Conservation (phyloP, 352 stramenopile species). For the Albugo candida region DNA sequence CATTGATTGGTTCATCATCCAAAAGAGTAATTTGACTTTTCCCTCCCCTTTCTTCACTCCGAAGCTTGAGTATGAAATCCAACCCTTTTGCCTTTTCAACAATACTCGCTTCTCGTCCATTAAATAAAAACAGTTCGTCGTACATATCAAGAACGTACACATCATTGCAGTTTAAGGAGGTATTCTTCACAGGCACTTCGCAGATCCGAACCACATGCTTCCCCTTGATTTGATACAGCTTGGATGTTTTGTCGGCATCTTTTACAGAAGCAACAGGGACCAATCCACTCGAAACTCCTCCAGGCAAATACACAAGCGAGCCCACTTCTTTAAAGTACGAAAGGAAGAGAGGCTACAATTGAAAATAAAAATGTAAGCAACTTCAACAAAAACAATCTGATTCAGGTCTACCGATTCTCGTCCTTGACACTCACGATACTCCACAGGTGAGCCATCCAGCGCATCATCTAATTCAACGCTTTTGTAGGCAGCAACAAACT, state of each 20-base stretch:
- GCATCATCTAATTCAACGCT: constrained; percentile 91
- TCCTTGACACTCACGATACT: constrained; percentile 80
- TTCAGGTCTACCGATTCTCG: constrained; percentile 35
- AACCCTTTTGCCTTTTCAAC: constrained; percentile 84
- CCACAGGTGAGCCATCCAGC: constrained; percentile 77
- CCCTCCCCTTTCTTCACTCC: constrained; percentile 63
- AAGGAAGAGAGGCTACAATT: constrained; percentile 68
- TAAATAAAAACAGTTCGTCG: constrained; percentile 81
- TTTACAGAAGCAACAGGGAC: constrained; percentile 51
- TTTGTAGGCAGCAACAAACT: constrained; percentile 91
- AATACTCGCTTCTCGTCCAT: constrained; percentile 52
- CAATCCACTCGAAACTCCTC: constrained; percentile 88
- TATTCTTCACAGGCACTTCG: constrained; percentile 63
- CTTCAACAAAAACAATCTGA: not conserved
- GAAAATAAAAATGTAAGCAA: constrained; percentile 1
- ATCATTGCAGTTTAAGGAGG: constrained; percentile 83
- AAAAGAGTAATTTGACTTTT: constrained; percentile 72
- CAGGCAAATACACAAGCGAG: constrained; percentile 77
- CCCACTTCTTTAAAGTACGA: constrained; percentile 85
- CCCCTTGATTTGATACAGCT: constrained; percentile 82
- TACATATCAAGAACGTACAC: constrained; percentile 88
- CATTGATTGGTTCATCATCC: constrained; percentile 77
- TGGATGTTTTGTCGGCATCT: constrained; percentile 63
- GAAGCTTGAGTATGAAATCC: constrained; percentile 77
- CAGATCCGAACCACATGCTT: constrained; percentile 73